These are phyloP conservation scores for Cyamopsis tetragonoloba DNA, from an alignment of 306 rosid species.

Conservation along the genomic window DNA sequence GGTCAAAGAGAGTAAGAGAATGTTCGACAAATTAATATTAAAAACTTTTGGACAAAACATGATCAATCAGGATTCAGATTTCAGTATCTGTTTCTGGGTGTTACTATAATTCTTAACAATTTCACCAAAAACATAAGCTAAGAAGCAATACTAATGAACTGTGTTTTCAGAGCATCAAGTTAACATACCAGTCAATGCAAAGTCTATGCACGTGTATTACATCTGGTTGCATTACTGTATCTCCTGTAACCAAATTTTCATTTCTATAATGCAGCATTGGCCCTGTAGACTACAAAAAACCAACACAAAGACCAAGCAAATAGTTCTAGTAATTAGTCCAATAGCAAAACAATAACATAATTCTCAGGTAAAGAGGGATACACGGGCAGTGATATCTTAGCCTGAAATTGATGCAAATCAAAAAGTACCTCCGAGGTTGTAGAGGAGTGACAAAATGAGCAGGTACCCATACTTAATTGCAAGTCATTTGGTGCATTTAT, in stretches of 20 bases:
- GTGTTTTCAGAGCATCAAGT: neutral
- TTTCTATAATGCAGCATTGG: slow-evolving; percentile 67
- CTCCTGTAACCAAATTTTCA: slow-evolving; percentile 53
- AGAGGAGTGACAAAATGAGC: slow-evolving; percentile 88
- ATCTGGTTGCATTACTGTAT: slow-evolving; percentile 51
- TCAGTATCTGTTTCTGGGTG: neutral
- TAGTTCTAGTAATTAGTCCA: neutral
- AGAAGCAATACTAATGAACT: neutral
- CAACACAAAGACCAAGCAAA: neutral
- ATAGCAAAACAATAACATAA: neutral
- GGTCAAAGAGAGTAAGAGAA: neutral
- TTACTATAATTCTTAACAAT: neutral
- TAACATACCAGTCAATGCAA: slow-evolving; percentile 74
- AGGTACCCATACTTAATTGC: slow-evolving; percentile 26
- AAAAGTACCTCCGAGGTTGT: slow-evolving; percentile 57
- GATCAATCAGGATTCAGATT: neutral
- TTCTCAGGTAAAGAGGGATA: neutral
- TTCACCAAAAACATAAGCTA: neutral
- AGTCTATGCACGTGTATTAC: slow-evolving; percentile 69
- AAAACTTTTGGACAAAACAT: neutral
- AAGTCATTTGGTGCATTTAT: slow-evolving; percentile 14
- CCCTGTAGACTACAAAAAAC: slow-evolving; percentile 61
- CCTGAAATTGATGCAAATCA: neutral
- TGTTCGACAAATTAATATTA: neutral
- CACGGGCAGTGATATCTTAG: neutral